Evolutionary conservation across 345 rosid genomes (phyloP), one percentile per base, ranked within the genome.

Genomic region (Durio zibethinus): DNA sequence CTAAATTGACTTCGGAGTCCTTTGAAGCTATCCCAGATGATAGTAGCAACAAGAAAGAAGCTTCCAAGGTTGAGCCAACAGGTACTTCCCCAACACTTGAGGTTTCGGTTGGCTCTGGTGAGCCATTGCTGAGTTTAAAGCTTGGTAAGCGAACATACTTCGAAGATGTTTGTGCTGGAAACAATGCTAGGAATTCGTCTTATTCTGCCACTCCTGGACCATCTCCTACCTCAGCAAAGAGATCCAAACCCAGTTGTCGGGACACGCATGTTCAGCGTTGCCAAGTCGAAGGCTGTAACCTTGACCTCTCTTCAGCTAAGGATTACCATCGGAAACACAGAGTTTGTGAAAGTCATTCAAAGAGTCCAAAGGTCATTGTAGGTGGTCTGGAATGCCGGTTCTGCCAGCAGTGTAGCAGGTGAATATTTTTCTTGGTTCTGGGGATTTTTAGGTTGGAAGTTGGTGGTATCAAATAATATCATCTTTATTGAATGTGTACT

Each of bases 331-430:
- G 93, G 45, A 94, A 91, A 81, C 97, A 94, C 77, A 87, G 92
- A 86, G 89, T 94, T 61, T 94, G 98, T 82, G 93, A 86, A 81
- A 86, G 67, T 72, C 98, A 94, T 89, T 94, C 97, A 0, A 92
- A 91, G 83, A 81, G 85, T 81, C 90, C 97, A 16, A 88, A 85
- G 85, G 99, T 93, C 59, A 79, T 84, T 77, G 93, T 95, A 61
- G 86, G 83, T 83, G 98, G 98, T 62, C 67, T 88, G 48, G 98
- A 93, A 79, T 94, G 93, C 40, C 84, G 98, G 79, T 95, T 95
- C 85, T 95, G 98, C 86, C 99, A 95, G 86, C 98, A 95, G 82
- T 95, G 99, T 75, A 95, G 99, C 93, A 95, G 95, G 98, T 93
- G 80, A 75, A 27, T 31, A 40, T 72, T 79, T 77, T 47, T 57